A percentile compares a stretch with the other conserved stretches of the same genome.
Conservation (phyloP, 805 yeast genomes). For the Saccharomyces jurei region DNA sequence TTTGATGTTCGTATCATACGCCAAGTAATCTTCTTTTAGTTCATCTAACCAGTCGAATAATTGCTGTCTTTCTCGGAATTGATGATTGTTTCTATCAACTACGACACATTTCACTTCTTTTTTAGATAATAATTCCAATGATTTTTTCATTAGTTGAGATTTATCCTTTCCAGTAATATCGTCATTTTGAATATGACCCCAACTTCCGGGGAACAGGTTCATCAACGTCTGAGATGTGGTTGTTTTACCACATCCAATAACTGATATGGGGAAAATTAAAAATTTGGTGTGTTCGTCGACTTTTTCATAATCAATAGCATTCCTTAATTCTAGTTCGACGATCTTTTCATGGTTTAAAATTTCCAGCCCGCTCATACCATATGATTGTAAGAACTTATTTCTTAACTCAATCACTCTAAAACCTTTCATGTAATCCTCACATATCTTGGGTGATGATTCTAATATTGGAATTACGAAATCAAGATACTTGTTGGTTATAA, state of each 20-base stretch:
- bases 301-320: conserved; percentile 30
- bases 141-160: conserved; percentile 40
- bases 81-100: conserved; percentile 80
- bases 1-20: conserved; percentile 39
- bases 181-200: conserved; percentile 82
- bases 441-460: conserved; percentile 38
- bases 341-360: conserved; percentile 41
- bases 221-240: conserved; percentile 60
- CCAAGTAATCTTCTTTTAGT: conserved; percentile 38
- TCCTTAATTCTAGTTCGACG: conserved; percentile 33
- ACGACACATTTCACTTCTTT: conserved; percentile 43
- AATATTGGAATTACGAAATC: conserved; percentile 56
- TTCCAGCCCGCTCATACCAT: conserved; percentile 52
- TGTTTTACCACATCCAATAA: conserved; percentile 93
- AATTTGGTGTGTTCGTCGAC: conserved; percentile 40
- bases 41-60: conserved; percentile 45
- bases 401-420: conserved; percentile 72
- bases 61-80: conserved; percentile 57
- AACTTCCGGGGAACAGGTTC: conserved; percentile 43
- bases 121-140: conserved; percentile 35
- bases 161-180: conserved; percentile 46
- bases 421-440: conserved; percentile 42
- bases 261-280: conserved; percentile 74
- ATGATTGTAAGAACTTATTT: conserved; percentile 47
- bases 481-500: conserved; percentile 58